Evolutionary conservation across 345 rosid species (phyloP).

Genomic region (Citrus australasica): DNA sequence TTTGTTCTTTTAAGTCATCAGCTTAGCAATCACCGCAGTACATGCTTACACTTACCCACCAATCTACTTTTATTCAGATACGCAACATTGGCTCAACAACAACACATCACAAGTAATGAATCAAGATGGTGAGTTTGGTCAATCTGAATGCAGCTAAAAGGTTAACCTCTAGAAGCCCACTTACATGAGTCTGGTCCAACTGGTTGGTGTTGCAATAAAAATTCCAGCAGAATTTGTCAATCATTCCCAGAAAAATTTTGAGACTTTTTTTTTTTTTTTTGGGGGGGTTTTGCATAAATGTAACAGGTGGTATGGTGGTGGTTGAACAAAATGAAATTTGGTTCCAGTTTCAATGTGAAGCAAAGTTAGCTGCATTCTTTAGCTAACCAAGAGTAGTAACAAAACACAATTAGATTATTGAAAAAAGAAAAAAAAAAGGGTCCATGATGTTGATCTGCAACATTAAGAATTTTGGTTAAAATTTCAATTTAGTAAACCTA

Average conservation of each 20-base stretch:
- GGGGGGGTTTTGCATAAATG: background rate
- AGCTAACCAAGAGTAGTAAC: slow-evolving; percentile 1
- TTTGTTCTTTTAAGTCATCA: background rate
- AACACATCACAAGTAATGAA: background rate
- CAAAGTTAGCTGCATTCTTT: slow-evolving; percentile 13
- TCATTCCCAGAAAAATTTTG: background rate
- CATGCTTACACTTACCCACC: background rate
- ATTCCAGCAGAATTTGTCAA: slow-evolving; percentile 12
- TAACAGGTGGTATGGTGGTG: background rate
- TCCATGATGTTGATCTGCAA: background rate
- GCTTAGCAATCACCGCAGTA: background rate
- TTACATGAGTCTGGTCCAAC: slow-evolving; percentile 5
- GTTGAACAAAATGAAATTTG: background rate
- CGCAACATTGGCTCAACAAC: background rate
- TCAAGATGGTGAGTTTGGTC: background rate
- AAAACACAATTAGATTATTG: background rate
- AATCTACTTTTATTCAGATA: background rate
- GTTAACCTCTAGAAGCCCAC: background rate
- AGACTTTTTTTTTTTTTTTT: background rate
- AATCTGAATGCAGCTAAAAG: background rate
- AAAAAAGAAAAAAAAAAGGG: background rate
- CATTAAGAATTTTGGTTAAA: slow-evolving; percentile 21
- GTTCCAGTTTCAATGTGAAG: slow-evolving; percentile 26
- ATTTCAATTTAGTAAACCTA: slow-evolving; percentile 24
- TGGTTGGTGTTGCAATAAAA: slow-evolving; percentile 14